Percentiles rank a stretch among this genome's conserved stretches.
These are phyloP conservation scores for Lipomyces starkeyi DNA, from an alignment of 805 yeast species.

Conservation along the genomic window DNA sequence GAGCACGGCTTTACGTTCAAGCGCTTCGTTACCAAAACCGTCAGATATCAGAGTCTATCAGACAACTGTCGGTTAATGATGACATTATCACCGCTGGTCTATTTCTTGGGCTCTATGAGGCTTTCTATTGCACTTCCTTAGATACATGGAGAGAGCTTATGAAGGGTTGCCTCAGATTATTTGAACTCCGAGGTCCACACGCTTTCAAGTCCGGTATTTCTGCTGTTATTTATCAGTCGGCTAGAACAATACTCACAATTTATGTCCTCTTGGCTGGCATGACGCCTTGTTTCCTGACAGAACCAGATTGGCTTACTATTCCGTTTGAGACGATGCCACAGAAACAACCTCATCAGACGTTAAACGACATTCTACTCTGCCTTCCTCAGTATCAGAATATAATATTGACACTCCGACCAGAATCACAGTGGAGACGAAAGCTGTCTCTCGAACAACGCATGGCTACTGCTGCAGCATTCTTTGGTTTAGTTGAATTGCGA, in stretches of 20 bases:
- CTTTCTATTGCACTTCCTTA: background rate
- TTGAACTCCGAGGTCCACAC: slow-evolving; percentile 10
- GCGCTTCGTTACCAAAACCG: background rate
- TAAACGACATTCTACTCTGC: slow-evolving; percentile 6
- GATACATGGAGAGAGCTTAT: slow-evolving; percentile 2
- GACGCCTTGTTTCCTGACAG: background rate
- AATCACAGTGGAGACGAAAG: background rate
- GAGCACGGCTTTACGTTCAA: background rate
- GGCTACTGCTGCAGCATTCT: background rate
- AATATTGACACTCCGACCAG: background rate
- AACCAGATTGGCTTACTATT: slow-evolving; percentile 16
- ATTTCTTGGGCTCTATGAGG: slow-evolving; percentile 4
- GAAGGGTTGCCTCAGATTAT: slow-evolving; percentile 3
- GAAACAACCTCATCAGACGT: background rate
- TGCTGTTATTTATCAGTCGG: slow-evolving; percentile 2
- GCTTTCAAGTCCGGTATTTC: slow-evolving; percentile 1
- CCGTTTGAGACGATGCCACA: background rate
- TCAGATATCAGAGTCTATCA: background rate
- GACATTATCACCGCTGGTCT: background rate
- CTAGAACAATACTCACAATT: slow-evolving; percentile 1
- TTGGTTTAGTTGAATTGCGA: background rate
- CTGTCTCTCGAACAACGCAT: background rate
- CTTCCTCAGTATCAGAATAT: background rate
- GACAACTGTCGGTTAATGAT: background rate
- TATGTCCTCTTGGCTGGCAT: no score